Evolutionary conservation across 2,329 filamentous ascomycete genomes (phyloP), one percentile per base, ranked within the genome.

Genomic region (Penicillium sp.): DNA sequence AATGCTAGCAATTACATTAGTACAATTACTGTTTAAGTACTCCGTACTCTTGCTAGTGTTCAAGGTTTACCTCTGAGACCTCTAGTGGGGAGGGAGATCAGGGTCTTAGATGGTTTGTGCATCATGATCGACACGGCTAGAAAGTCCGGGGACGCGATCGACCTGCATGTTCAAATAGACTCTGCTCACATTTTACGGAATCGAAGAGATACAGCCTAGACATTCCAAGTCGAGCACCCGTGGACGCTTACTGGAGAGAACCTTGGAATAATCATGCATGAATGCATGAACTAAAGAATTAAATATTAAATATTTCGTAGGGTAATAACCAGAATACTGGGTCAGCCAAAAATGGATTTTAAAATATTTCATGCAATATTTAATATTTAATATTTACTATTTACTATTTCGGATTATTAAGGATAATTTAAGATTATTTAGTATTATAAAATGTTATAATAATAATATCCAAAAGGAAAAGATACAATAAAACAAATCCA

Each of bases 181-280:
- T 67, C 62, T 63, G 61, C 58, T 67, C 65, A 67, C 65, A 67
- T 67, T 66, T 54, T 55, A 39, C 65, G 65, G 65, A 61, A 65
- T 27, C 45, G 51, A 58, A 53, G 52, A 66, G 62, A 55, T 56
- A 61, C 63, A 66, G 64, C 53, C 48, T 36, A 21, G 42, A 49
- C 65, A 67, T 67, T 66, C 65, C 63, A 65, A 57, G 36, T 39
- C 53, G 49, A 39, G 48, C 29, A 56, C 12, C 31, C 12, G 31
- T 33, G 31, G 5, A 33, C 54, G 48, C 53, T 55, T n/a, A 60
- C 55, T 29, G 50, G 57, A 47, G 53, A 49, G 44, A 33, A 25
- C 12, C 31, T 33, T 33, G 31, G 17, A 52, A 36, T 27, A 23
- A 35, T 35, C 33, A 51, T 58, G 48, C 39, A 55, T 53, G 45